These are phyloP conservation scores for Mikania micrantha DNA, from an alignment of 129 eudicot species.

Conservation along the genomic window DNA sequence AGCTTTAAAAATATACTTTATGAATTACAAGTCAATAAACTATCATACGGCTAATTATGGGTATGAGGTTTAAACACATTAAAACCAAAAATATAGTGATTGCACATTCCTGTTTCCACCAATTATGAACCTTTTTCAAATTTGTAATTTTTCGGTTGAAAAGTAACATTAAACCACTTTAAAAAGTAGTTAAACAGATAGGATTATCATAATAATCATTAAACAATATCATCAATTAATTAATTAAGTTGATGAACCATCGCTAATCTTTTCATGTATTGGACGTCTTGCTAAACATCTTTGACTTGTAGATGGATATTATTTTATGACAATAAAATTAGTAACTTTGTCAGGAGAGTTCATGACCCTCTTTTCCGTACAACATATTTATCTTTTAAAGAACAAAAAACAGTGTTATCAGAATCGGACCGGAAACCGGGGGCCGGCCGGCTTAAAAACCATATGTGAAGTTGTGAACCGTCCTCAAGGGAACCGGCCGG, in stretches of 20 bases:
- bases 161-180: conserved; percentile 23
- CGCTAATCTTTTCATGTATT: conserved; percentile 30
- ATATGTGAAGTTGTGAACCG: too few species aligned
- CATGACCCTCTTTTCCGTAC: conserved; percentile 2
- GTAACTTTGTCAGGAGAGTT: neutral
- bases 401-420: too few species aligned
- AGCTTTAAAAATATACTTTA: too few species aligned
- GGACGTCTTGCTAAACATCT: conserved; percentile 17
- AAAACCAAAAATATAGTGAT: conserved; percentile 14
- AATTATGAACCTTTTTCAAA: neutral
- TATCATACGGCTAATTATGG: too few species aligned
- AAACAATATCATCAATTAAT: conserved; percentile 24
- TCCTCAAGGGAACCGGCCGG: too few species aligned
- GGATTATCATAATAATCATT: conserved; percentile 29
- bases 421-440: too few species aligned
- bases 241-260: conserved; percentile 22
- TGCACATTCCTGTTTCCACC: conserved; percentile 34
- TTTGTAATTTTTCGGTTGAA: conserved; percentile 13
- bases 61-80: neutral
- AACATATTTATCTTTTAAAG: neutral
- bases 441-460: too few species aligned
- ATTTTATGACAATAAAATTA: neutral
- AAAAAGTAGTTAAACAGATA: conserved; percentile 15
- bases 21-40: too few species aligned
- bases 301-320: conserved; percentile 13